phyloP scores from a whole-genome alignment of 768 basidiomycete genomes.

The Termitomyces sp. region DNA sequence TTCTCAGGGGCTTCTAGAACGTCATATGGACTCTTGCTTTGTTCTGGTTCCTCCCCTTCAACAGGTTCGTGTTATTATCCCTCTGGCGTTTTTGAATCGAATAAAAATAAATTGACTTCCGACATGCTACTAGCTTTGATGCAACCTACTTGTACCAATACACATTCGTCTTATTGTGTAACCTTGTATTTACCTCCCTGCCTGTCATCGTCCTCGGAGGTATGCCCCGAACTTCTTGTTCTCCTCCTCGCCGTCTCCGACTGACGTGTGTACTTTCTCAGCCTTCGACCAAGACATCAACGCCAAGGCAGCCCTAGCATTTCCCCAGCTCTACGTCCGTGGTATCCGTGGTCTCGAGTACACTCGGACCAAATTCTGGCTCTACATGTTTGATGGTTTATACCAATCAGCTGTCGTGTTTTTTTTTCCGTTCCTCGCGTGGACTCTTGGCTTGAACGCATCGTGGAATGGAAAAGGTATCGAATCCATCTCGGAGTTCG shows the following conservation, averaged over 20 bases:
- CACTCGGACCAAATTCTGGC: slow-evolving; percentile 88
- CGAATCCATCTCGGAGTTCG: slow-evolving; percentile 81
- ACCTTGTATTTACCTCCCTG: slow-evolving; percentile 89
- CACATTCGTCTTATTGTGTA: slow-evolving; percentile 90
- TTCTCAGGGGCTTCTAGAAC: slow-evolving; percentile 43
- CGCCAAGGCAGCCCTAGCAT: slow-evolving; percentile 83
- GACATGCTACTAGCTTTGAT: slow-evolving; percentile 61
- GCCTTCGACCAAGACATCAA: slow-evolving; percentile 97
- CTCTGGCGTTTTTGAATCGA: background rate
- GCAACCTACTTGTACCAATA: slow-evolving; percentile 94
- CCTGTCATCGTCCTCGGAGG: slow-evolving; percentile 91
- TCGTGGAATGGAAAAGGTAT: slow-evolving; percentile 82
- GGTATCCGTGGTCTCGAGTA: slow-evolving; percentile 94
- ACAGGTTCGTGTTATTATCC: slow-evolving; percentile 49
- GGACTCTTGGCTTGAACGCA: slow-evolving; percentile 58
- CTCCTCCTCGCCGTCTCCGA: slow-evolving; percentile 2
- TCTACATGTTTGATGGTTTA: slow-evolving; percentile 91
- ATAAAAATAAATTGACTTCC: slow-evolving; percentile 13
- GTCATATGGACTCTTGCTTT: slow-evolving; percentile 91
- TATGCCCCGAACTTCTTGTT: slow-evolving; percentile 28
- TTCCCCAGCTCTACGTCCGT: slow-evolving; percentile 93
- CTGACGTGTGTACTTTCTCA: slow-evolving; percentile 21
- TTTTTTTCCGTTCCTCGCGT: slow-evolving; percentile 79
- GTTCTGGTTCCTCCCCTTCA: slow-evolving; percentile 94
- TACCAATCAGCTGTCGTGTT: slow-evolving; percentile 89